A percentile compares a stretch with the other conserved stretches of the same genome.
phyloP scores from a whole-genome alignment of 2,329 filamentous ascomycete species.

The Fusarium marasasianum region DNA sequence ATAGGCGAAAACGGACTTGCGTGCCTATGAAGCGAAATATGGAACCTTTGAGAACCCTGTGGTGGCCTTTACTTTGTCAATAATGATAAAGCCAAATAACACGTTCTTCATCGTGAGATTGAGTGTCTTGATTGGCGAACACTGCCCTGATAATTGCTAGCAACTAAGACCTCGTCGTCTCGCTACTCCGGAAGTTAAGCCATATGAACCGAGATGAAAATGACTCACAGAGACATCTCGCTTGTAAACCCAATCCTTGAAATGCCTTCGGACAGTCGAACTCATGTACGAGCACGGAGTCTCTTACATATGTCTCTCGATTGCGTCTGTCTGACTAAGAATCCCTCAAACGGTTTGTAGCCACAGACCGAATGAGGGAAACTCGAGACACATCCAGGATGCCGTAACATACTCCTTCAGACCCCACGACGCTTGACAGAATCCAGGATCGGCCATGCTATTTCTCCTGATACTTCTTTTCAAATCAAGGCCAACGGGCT shows the following conservation, averaged over 20 bases:
- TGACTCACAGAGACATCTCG: neutral
- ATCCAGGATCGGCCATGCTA: neutral
- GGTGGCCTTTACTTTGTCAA: neutral
- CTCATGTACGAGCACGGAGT: neutral
- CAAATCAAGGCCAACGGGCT: neutral
- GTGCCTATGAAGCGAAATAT: slow-evolving; percentile 1
- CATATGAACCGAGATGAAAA: neutral
- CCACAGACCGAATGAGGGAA: neutral
- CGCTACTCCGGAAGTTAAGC: neutral
- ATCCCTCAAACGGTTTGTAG: neutral
- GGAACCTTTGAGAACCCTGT: neutral
- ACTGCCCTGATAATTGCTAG: neutral
- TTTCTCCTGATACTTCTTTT: neutral
- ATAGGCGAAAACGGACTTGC: neutral
- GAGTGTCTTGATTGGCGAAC: neutral
- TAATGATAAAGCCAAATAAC: neutral
- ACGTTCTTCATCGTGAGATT: neutral
- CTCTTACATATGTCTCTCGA: neutral
- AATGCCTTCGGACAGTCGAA: neutral
- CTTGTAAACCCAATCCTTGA: neutral
- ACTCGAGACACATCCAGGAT: neutral
- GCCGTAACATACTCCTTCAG: neutral
- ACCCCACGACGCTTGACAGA: neutral
- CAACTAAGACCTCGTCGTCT: neutral
- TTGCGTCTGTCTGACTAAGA: neutral